These are phyloP conservation scores for Cardamine occulta DNA, from an alignment of 345 rosid species.

Conservation along the genomic window DNA sequence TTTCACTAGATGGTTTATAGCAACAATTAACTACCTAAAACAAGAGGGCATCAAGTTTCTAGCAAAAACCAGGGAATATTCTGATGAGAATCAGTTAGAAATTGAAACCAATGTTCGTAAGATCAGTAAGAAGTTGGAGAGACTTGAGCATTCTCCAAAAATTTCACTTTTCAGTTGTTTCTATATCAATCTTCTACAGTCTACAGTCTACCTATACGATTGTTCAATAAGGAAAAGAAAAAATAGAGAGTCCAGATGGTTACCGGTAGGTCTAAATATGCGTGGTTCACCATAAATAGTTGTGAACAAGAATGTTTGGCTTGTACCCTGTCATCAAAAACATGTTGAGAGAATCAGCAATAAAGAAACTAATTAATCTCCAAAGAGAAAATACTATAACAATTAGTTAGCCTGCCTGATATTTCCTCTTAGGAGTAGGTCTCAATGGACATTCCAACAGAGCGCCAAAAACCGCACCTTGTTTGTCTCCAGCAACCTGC, in stretches of 20 bases:
- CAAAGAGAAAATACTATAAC: neutral
- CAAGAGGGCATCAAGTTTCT: neutral
- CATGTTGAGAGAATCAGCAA: constrained; percentile 11
- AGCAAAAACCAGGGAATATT: neutral
- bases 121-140: neutral
- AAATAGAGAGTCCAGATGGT: constrained; percentile 3
- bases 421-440: constrained; percentile 88
- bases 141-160: constrained; percentile 18
- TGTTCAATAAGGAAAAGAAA: neutral
- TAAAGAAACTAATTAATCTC: neutral
- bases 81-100: constrained; percentile 7
- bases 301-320: constrained; percentile 87
- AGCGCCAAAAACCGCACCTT: constrained; percentile 90
- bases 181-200: neutral
- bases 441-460: constrained; percentile 76
- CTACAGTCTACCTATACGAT: neutral
- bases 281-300: constrained; percentile 88
- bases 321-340: constrained; percentile 61
- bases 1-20: neutral
- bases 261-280: constrained; percentile 92
- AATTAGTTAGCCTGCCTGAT: constrained; percentile 59
- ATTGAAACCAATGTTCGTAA: neutral
- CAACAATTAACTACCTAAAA: constrained; percentile 8
- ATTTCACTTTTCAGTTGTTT: neutral
- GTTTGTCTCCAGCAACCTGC: constrained; percentile 79